Percentiles rank a stretch among this genome's conserved stretches.
phyloP scores from a whole-genome alignment of 768 basidiomycete genomes.

The Tephrocybe sp. region DNA sequence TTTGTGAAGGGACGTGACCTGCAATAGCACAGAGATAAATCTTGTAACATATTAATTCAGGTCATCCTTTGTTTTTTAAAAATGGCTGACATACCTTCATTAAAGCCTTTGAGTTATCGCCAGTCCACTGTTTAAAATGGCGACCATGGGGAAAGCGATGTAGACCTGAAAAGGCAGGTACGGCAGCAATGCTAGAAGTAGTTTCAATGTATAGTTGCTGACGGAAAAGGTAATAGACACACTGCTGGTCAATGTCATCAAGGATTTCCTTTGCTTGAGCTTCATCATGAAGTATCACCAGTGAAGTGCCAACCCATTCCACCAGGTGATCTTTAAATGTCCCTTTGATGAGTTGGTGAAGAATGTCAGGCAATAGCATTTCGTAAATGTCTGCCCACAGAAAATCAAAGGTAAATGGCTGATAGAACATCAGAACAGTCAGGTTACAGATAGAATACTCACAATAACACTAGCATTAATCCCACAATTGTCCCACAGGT shows the following conservation, averaged over 20 bases:
- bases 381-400: too few species aligned
- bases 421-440: too few species aligned
- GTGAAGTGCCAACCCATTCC: conserved; percentile 30
- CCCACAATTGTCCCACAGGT: too few species aligned
- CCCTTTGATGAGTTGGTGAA: conserved; percentile 30
- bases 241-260: conserved; percentile 35
- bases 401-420: too few species aligned
- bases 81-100: conserved; percentile 25
- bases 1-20: conserved; percentile 14
- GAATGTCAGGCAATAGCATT: too few species aligned
- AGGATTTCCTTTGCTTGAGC: conserved; percentile 24
- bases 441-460: too few species aligned
- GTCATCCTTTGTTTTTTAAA: not conserved
- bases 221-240: conserved; percentile 2
- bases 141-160: conserved; percentile 22
- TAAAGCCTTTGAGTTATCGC: conserved; percentile 30
- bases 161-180: conserved; percentile 22
- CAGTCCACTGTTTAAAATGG: conserved; percentile 24
- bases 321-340: conserved; percentile 36
- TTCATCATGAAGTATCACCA: conserved; percentile 19
- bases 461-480: too few species aligned
- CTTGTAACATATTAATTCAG: not conserved
- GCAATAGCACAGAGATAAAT: conserved; percentile 17
- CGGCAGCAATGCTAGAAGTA: conserved; percentile 18
- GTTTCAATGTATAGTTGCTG: not conserved